phyloP scores from a whole-genome alignment of 306 rosid genomes.

The Rubus parviflorus region DNA sequence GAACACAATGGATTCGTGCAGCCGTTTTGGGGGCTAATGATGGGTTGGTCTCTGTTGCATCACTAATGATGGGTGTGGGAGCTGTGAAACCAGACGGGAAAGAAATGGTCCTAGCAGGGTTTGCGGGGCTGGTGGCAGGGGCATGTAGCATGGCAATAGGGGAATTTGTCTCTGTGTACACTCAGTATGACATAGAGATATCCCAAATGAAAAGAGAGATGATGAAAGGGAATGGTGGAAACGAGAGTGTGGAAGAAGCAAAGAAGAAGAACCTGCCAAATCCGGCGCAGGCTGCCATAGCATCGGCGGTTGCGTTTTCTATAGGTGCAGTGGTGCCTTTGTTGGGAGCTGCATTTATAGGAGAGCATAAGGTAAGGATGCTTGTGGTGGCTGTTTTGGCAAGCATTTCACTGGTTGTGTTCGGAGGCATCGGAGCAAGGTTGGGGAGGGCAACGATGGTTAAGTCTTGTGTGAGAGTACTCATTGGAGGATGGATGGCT shows the following conservation, averaged over 20 bases:
- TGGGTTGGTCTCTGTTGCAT: slow-evolving; percentile 54
- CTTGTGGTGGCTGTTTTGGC: slow-evolving; percentile 37
- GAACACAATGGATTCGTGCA: slow-evolving; percentile 55
- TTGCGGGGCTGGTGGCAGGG: slow-evolving; percentile 56
- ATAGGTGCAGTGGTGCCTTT: slow-evolving; percentile 54
- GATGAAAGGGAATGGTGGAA: slow-evolving; percentile 2
- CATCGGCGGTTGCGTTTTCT: slow-evolving; percentile 58
- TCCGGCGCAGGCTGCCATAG: slow-evolving; percentile 53
- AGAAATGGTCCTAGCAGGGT: slow-evolving; percentile 55
- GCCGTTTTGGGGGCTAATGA: slow-evolving; percentile 60
- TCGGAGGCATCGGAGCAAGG: slow-evolving; percentile 47
- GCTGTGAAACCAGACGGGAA: slow-evolving; percentile 44
- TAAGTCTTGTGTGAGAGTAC: slow-evolving; percentile 39
- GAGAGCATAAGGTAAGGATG: slow-evolving; percentile 45
- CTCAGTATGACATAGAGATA: slow-evolving; percentile 51
- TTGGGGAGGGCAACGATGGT: slow-evolving; percentile 41
- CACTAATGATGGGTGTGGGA: slow-evolving; percentile 64
- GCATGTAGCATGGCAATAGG: slow-evolving; percentile 70
- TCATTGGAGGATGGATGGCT: slow-evolving; percentile 62
- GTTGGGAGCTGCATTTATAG: slow-evolving; percentile 44
- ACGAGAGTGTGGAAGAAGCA: slow-evolving; percentile 6
- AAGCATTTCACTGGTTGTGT: slow-evolving; percentile 44
- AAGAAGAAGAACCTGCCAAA: slow-evolving; percentile 39
- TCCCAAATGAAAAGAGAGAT: slow-evolving; percentile 44
- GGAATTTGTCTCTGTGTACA: slow-evolving; percentile 54